phyloP scores from a whole-genome alignment of 169 alveolate genomes.

The Eimeria brunetti region DNA sequence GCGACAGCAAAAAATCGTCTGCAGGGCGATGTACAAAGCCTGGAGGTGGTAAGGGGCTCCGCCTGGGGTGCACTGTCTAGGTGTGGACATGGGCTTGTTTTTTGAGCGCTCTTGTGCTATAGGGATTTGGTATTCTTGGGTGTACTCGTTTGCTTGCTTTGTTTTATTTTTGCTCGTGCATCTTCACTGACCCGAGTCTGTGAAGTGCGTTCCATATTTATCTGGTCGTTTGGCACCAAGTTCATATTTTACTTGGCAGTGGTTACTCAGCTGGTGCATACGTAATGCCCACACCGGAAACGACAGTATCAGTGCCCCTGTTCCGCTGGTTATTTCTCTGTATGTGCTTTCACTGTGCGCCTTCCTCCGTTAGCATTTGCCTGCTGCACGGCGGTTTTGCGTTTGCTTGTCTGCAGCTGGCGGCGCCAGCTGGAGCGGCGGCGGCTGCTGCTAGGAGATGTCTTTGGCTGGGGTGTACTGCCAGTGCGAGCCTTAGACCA shows the following conservation, averaged over 20 bases:
- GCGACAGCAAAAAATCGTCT: conserved; percentile 58
- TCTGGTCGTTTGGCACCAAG: neutral
- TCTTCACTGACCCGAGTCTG: neutral
- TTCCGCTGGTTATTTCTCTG: neutral
- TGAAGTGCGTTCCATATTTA: neutral
- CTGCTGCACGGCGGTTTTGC: neutral
- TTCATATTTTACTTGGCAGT: neutral
- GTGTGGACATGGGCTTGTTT: neutral
- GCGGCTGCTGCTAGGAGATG: conserved; percentile 73
- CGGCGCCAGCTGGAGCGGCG: conserved; percentile 65
- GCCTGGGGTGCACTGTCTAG: neutral
- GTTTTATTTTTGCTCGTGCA: neutral
- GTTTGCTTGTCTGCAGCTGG: conserved; percentile 13
- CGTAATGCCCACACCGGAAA: neutral
- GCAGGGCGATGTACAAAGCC: conserved; percentile 42
- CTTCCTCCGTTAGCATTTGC: neutral
- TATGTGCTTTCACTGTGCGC: neutral
- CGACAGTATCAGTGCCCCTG: neutral
- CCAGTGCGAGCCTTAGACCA: conserved; percentile 93
- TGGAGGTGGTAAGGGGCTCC: conserved; percentile 68
- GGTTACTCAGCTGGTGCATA: neutral
- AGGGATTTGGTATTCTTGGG: neutral
- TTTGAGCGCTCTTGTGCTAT: neutral
- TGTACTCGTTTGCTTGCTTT: neutral
- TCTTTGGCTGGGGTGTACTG: conserved; percentile 93